phyloP scores from a whole-genome alignment of 2,329 filamentous ascomycete genomes.

The Nothophoma quercina region DNA sequence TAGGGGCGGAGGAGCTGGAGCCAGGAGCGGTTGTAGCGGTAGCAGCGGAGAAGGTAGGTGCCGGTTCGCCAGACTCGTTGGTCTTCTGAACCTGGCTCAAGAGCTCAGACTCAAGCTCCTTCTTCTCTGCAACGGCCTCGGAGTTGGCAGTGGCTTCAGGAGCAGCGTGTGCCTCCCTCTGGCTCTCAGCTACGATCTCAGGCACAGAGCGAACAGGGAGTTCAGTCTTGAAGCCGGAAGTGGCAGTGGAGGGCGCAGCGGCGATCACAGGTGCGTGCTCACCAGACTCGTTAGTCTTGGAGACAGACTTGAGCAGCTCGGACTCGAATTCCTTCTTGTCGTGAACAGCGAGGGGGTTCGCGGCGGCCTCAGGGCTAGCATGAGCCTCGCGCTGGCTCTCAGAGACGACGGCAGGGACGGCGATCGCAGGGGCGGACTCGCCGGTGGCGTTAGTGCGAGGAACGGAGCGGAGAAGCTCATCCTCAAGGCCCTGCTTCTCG shows the following conservation, averaged over 20 bases:
- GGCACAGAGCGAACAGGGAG: constrained; percentile 54
- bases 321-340: constrained; percentile 76
- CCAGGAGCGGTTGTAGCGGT: constrained; percentile 45
- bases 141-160: constrained; percentile 72
- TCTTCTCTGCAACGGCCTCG: constrained; percentile 74
- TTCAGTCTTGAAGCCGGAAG: constrained; percentile 20
- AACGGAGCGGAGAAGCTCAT: constrained; percentile 64
- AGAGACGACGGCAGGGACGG: constrained; percentile 54
- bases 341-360: constrained; percentile 67
- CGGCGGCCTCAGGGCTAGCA: constrained; percentile 70
- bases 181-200: constrained; percentile 73
- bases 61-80: constrained; percentile 54
- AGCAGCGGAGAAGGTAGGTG: constrained; percentile 51
- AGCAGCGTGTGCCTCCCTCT: constrained; percentile 67
- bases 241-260: constrained; percentile 21
- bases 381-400: constrained; percentile 73
- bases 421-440: constrained; percentile 38
- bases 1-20: constrained; percentile 6
- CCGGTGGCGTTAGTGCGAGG: constrained; percentile 52
- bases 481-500: constrained; percentile 75
- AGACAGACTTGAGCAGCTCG: constrained; percentile 63
- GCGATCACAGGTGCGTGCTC: constrained; percentile 40
- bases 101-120: constrained; percentile 74
- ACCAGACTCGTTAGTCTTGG: constrained; percentile 51
- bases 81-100: constrained; percentile 65